A percentile compares a stretch with the other conserved stretches of the same genome.
Evolutionary conservation across 192 early-diverging fungal genomes (phyloP).

Genomic region (Backusella morwellensis): DNA sequence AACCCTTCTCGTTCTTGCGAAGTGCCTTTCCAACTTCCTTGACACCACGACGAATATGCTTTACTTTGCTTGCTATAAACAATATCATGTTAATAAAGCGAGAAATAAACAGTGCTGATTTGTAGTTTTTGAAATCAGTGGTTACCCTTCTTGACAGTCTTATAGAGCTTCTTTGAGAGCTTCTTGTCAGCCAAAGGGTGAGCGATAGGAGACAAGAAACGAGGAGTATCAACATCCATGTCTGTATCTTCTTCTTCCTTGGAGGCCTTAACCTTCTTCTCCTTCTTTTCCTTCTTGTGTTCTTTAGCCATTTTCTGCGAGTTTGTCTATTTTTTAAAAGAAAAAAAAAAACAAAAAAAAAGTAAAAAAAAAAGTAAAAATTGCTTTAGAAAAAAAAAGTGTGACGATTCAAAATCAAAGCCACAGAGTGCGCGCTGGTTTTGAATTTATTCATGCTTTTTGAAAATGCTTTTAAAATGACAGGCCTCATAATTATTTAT

Average conservation of each 20-base stretch:
- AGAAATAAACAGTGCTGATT: neutral
- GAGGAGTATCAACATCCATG: slow-evolving; percentile 46
- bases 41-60: slow-evolving; percentile 90
- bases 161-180: slow-evolving; percentile 81
- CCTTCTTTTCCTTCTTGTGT: slow-evolving; percentile 55
- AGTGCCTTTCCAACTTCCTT: slow-evolving; percentile 98
- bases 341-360: neutral
- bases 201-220: slow-evolving; percentile 69
- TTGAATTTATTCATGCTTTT: neutral
- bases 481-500: too few relatives aligned
- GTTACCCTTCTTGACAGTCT: slow-evolving; percentile 88
- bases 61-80: slow-evolving; percentile 73
- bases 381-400: slow-evolving; percentile 6
- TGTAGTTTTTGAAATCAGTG: slow-evolving; percentile 10
- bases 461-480: neutral
- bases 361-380: slow-evolving; percentile 2
- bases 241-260: slow-evolving; percentile 45
- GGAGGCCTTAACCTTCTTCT: slow-evolving; percentile 46
- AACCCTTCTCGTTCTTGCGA: slow-evolving; percentile 91
- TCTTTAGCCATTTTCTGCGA: slow-evolving; percentile 39
- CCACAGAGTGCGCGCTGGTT: neutral
- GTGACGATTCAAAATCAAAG: slow-evolving; percentile 5
- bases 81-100: neutral
- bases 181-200: slow-evolving; percentile 81
- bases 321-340: neutral